phyloP scores from a whole-genome alignment of 2,329 filamentous ascomycete genomes.

The Phyllosticta capitalensis region DNA sequence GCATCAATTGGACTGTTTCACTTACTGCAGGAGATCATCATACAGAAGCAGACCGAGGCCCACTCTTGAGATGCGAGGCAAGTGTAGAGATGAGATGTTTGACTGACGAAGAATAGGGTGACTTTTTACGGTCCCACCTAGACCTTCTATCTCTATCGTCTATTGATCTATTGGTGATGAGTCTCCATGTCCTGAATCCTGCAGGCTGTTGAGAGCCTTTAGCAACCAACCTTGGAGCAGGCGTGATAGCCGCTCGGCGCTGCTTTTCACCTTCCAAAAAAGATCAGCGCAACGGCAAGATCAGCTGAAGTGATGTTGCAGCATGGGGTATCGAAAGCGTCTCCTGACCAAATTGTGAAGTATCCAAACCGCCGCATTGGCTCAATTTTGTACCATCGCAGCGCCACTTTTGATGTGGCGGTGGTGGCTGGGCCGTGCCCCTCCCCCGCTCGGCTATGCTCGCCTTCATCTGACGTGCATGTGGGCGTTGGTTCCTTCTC shows the following conservation, averaged over 20 bases:
- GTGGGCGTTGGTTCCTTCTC: background rate
- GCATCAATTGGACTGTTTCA: background rate
- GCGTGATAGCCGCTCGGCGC: background rate
- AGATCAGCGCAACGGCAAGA: background rate
- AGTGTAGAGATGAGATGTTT: background rate
- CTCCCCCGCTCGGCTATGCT: background rate
- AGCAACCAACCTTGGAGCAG: background rate
- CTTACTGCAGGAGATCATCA: background rate
- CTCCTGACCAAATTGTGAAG: background rate
- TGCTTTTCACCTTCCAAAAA: background rate
- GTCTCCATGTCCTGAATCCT: background rate
- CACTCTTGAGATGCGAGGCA: no score
- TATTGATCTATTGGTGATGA: background rate
- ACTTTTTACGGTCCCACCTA: background rate
- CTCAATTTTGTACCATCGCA: background rate
- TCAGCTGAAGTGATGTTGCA: background rate
- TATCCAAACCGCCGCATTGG: background rate
- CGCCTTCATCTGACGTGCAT: background rate
- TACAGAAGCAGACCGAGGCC: no score
- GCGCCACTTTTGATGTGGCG: background rate
- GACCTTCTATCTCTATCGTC: background rate
- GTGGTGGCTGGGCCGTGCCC: background rate
- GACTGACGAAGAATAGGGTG: background rate
- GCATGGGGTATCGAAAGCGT: background rate
- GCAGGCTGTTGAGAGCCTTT: background rate